Percentiles rank a stretch among this genome's conserved stretches.
Conservation (phyloP, 2,329 filamentous ascomycete species). For the Pyricularia pennisetigena region DNA sequence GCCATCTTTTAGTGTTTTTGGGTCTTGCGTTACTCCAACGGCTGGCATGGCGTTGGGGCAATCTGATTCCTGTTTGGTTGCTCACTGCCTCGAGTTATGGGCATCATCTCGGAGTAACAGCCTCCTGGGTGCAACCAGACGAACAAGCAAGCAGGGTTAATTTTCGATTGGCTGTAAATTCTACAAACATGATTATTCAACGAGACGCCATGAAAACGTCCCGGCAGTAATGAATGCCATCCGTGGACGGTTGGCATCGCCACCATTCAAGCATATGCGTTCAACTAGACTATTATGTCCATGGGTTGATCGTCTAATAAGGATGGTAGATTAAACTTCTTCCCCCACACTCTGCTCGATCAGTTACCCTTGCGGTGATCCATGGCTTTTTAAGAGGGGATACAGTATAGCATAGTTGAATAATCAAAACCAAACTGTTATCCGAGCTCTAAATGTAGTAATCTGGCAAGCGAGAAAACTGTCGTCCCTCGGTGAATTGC, state of each 20-base stretch:
- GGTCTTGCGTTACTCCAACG: background rate
- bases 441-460: background rate
- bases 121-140: background rate
- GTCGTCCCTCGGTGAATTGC: background rate
- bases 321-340: slow-evolving; percentile 30
- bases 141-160: background rate
- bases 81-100: background rate
- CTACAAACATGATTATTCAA: background rate
- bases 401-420: slow-evolving; percentile 18
- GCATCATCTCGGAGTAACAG: background rate
- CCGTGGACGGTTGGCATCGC: background rate
- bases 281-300: slow-evolving; percentile 22
- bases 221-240: background rate
- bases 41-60: background rate
- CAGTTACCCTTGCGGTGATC: slow-evolving; percentile 22
- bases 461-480: background rate
- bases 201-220: background rate
- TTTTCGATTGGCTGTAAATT: background rate
- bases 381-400: slow-evolving; percentile 35
- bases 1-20: background rate
- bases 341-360: slow-evolving; percentile 38
- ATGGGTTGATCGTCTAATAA: slow-evolving; percentile 34
- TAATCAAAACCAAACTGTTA: background rate
- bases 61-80: background rate
- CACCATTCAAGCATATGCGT: slow-evolving; percentile 35